Evolutionary conservation across 2,329 filamentous ascomycete species (phyloP), one percentile per base, ranked within the genome.

Genomic region (Penicillium italicum): DNA sequence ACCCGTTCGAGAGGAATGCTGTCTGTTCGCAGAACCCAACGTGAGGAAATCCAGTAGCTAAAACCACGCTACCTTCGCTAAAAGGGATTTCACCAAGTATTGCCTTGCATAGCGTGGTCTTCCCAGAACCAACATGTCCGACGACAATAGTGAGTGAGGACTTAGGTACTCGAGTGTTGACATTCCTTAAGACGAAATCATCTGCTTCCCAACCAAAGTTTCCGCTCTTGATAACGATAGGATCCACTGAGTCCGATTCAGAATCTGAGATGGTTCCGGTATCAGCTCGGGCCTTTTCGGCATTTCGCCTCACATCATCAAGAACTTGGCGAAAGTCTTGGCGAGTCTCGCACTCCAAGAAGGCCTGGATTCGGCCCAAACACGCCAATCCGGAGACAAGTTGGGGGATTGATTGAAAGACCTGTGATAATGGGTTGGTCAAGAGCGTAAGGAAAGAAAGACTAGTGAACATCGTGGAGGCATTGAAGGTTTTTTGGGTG

Each of bases 21-120:
- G 26, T 44, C 28, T 44, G n/a, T 0, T 44, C 41, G 12, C 41
- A 44, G 11, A 44, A 44, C 9, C 41, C 41, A 44, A 44, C n/a
- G 4, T 44, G 41, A 3, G n/a, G 26, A 10, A 20, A 30, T 2
- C 7, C 5, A 9, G n/a, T 31, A 0, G n/a, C 12, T 20, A 44
- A 9, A 14, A 14, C 11, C 41, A 44, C 41, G 11, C 26, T 44
- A 1, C 41, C 41, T 14, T 31, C 26, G 11, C 41, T 20, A 1
- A 44, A 44, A 30, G 41, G 41, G 2, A 31, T 31, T 16, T 44
- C 41, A 5, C 41, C 41, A 14, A 44, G 41, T 1, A 44, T 2
- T 31, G n/a, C 26, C 8, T 44, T 44, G 2, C 41, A 44, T 8
- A 44, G n/a, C n/a, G 41, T 44, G 2, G 41, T 14, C n/a, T 44